Evolutionary conservation across 768 basidiomycete genomes (phyloP), one percentile per base, ranked within the genome.

Genomic region (Porpolomopsis calyptriformis): DNA sequence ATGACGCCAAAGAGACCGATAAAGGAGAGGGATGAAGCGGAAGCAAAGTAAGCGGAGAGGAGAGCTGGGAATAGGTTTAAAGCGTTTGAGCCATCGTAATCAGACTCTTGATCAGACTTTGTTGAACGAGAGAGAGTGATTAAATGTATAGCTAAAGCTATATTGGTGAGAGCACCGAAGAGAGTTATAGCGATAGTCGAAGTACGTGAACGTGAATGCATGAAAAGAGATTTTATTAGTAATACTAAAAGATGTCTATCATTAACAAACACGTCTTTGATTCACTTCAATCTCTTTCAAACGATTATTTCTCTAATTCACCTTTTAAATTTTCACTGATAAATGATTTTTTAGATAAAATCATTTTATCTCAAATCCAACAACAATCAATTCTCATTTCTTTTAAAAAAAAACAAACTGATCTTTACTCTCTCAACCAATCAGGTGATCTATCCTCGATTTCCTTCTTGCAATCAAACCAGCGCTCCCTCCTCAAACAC

Each of bases 381-480:
- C n/a, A n/a, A n/a, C n/a, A n/a, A n/a, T n/a, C n/a, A n/a, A n/a
- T n/a, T n/a, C n/a, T n/a, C n/a, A n/a, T n/a, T n/a, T n/a, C n/a
- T n/a, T n/a, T n/a, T n/a, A n/a, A n/a, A n/a, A n/a, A n/a, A n/a
- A n/a, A n/a, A n/a, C n/a, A n/a, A n/a, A n/a, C n/a, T n/a, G n/a
- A 46, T 49, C 46, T 2, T 33, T 29, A 33, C 35, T 54, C 97
- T 93, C 85, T 98, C 56, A 84, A 92, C 64, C 94, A 98, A 70
- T 96, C 94, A 0, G 93, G 93, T 53, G 94, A 98, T 67, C 78
- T 98, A 19, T 85, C 91, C 12, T 97, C 94, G 10, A 76, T 98
- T 24, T 83, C 83, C 47, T 96, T 84, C 64, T 82, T 98, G 46
- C 74, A 82, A 6, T 68, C 80, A 24, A 67, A 76, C 27, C 86